phyloP scores from a whole-genome alignment of 345 rosid genomes.

The Eutrema japonicum region DNA sequence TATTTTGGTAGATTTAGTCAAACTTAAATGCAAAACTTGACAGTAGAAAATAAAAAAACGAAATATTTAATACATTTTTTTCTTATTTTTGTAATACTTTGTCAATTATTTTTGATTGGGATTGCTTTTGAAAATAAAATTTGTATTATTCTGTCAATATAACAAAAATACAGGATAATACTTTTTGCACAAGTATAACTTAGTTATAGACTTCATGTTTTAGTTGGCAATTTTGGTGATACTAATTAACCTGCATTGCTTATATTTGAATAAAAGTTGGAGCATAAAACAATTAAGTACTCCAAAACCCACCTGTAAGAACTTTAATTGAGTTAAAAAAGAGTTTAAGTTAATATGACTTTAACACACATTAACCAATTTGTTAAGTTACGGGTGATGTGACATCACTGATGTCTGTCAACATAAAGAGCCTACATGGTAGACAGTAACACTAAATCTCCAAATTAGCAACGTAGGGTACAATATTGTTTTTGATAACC shows the following conservation, averaged over 20 bases:
- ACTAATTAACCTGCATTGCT: background rate
- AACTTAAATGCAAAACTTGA: slow-evolving; percentile 1
- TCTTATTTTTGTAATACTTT: no score
- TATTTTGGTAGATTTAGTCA: slow-evolving; percentile 8
- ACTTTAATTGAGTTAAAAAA: background rate
- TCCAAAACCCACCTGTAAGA: background rate
- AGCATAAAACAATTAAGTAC: background rate
- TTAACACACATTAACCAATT: background rate
- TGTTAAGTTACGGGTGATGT: background rate
- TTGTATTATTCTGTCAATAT: background rate
- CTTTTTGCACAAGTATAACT: no score
- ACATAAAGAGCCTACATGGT: background rate
- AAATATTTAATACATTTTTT: no score
- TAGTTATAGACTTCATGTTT: background rate
- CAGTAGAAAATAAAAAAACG: background rate
- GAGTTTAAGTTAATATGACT: background rate
- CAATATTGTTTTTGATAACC: background rate
- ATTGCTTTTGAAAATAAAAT: background rate
- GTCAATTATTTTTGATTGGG: background rate
- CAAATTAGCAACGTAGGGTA: background rate
- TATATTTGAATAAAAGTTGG: background rate
- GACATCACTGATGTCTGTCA: no score
- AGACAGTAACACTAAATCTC: background rate
- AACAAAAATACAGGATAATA: background rate
- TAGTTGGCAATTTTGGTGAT: background rate